Evolutionary conservation across 73 alveolate genomes (phyloP), one percentile per base, ranked within the genome.

Genomic region (Durusdinium trenchii): DNA sequence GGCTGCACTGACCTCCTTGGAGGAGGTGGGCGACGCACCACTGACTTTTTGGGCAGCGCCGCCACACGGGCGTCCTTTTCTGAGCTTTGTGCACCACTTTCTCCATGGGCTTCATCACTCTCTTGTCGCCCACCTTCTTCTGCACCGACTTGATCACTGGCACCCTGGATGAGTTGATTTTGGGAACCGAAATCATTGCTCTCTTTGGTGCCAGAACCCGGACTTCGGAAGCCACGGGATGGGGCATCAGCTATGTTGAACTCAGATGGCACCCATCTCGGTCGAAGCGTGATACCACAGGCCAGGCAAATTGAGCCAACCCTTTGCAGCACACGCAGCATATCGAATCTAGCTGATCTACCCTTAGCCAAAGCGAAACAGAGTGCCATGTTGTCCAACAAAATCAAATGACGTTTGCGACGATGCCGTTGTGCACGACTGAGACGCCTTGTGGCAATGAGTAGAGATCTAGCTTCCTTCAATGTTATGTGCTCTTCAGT

Each of bases 401-500:
- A 12, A 40, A 71, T 30, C 18, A 71, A 30, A 71, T 71, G 84
- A 12, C 50, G 30, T 50, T 71, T 28, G 84, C 50, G n/a, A 0
- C 84, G 79, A 9, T 12, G 38, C 60, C 43, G 35, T 14, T 52
- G 16, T 9, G 18, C 45, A 7, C 87, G 28, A 3, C 57, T 38
- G 57, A 78, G 23, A 0, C 87, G 57, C 57, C 87, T 42, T 43
- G 26, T 40, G 2, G 61, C 36, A 6, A 78, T 3, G 14, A 86
- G 81, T 0, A 86, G 62, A 0, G 83, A 43, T 2, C 83, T 43
- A 14, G 60, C 95, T 43, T 86, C 95, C 71, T 86, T 86, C n/a
- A 86, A 6, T 1, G 95, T 86, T 43, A 86, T 86, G 82, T 60
- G 83, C 35, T 86, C 95, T 3, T 38, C 16, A 0, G 46, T 1